These are phyloP conservation scores for Parasarocladium wereldwijsianum DNA, from an alignment of 2,329 filamentous ascomycete genomes.

Conservation along the genomic window DNA sequence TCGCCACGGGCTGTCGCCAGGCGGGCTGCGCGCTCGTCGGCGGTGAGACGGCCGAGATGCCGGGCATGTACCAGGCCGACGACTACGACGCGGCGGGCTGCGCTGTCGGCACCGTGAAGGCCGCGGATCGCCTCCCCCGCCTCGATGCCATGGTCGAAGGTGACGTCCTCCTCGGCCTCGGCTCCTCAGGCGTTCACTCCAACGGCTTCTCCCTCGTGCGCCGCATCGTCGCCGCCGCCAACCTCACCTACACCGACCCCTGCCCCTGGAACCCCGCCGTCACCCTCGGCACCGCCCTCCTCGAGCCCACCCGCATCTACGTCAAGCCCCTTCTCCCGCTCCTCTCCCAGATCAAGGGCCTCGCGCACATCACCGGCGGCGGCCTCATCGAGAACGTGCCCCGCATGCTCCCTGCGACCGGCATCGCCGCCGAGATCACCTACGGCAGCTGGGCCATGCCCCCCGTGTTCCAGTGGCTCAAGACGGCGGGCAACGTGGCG, in stretches of 20 bases:
- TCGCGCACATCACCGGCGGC: constrained; percentile 94
- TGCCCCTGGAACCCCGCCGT: constrained; percentile 60
- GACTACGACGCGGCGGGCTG: constrained; percentile 91
- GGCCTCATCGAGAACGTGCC: constrained; percentile 90
- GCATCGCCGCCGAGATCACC: constrained; percentile 73
- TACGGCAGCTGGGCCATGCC: constrained; percentile 62
- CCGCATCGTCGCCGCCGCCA: constrained; percentile 63
- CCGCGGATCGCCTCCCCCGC: constrained; percentile 58
- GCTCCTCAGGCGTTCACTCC: constrained; percentile 79
- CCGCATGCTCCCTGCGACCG: constrained; percentile 68
- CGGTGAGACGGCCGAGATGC: constrained; percentile 97
- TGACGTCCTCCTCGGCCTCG: constrained; percentile 74
- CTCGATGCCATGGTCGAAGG: constrained; percentile 63
- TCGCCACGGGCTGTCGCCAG: constrained; percentile 73
- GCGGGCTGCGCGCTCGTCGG: constrained; percentile 86
- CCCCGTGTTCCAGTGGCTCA: constrained; percentile 77
- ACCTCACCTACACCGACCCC: constrained; percentile 53
- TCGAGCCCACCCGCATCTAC: constrained; percentile 89
- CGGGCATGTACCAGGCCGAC: constrained; percentile 75
- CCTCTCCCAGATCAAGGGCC: constrained; percentile 63
- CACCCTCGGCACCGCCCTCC: constrained; percentile 59
- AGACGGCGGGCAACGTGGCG: constrained; percentile 53
- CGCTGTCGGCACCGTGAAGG: constrained; percentile 69
- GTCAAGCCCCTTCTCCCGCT: constrained; percentile 66
- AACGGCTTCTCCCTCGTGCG: constrained; percentile 97